Percentiles rank a stretch among this genome's conserved stretches.
Conservation (phyloP, 129 eudicot species). For the Mikania micrantha region DNA sequence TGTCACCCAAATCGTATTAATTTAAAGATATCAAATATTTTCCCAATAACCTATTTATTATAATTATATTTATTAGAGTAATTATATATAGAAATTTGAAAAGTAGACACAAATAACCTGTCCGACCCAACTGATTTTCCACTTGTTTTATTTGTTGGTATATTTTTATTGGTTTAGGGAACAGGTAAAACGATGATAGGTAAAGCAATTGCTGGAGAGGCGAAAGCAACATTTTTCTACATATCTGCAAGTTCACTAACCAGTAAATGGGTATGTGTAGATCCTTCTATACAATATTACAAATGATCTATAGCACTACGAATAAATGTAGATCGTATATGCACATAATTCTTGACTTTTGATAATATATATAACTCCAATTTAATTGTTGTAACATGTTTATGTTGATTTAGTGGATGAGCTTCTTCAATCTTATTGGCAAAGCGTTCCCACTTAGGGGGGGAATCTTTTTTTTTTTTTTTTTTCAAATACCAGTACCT, state of each 20-base stretch:
- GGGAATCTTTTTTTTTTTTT: no score
- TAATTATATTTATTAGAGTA: not conserved
- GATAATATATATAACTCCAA: not conserved
- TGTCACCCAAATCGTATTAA: not conserved
- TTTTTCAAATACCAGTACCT: no score
- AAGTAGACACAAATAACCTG: not conserved
- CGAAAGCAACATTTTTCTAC: slow-evolving; percentile 96
- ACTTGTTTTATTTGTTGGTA: not conserved
- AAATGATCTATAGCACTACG: not conserved
- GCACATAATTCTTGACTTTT: not conserved
- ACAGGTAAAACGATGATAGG: slow-evolving; percentile 99
- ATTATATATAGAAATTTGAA: not conserved
- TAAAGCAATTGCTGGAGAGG: slow-evolving; percentile 99
- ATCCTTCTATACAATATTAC: not conserved
- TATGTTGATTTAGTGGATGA: not conserved
- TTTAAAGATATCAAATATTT: not conserved
- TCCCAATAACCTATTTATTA: not conserved
- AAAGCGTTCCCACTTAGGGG: not conserved
- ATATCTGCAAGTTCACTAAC: slow-evolving; percentile 98
- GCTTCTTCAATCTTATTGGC: not conserved
- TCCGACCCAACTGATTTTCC: not conserved
- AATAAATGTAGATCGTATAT: not conserved
- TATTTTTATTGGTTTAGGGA: slow-evolving; percentile 50
- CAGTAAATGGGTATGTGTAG: slow-evolving; percentile 80
- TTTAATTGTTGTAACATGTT: not conserved